phyloP scores from a whole-genome alignment of 768 basidiomycete genomes.

The Suillus sp. region DNA sequence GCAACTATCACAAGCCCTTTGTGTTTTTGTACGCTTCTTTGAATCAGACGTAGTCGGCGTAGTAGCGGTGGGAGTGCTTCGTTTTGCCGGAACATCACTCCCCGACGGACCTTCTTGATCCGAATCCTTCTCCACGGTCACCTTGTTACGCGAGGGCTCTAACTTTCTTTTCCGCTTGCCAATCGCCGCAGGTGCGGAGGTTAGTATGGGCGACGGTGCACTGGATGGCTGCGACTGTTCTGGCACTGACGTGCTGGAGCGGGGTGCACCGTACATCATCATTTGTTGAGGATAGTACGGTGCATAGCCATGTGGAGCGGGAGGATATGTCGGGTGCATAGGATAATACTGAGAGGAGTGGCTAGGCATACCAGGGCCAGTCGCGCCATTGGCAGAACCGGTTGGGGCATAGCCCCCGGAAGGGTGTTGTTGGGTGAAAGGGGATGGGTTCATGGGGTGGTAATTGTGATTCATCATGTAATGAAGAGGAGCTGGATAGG shows the following conservation, averaged over 20 bases:
- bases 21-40: conserved; percentile 91
- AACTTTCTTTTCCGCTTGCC: conserved; percentile 70
- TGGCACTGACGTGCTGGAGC: conserved; percentile 38
- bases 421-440: conserved; percentile 43
- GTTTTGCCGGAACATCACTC: conserved; percentile 43
- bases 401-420: conserved; percentile 38
- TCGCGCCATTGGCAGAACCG: conserved; percentile 41
- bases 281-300: conserved; percentile 62
- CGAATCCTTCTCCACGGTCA: conserved; percentile 47
- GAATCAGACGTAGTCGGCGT: conserved; percentile 47
- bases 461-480: conserved; percentile 74
- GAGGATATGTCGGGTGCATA: conserved; percentile 55
- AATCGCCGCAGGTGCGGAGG: conserved; percentile 33
- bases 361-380: conserved; percentile 40
- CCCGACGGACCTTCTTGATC: conserved; percentile 65
- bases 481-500: conserved; percentile 56
- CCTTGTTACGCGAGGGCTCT: conserved; percentile 39
- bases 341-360: conserved; percentile 56
- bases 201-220: conserved; percentile 35
- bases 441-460: conserved; percentile 55
- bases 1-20: conserved; percentile 91
- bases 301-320: conserved; percentile 44
- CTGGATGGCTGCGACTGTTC: conserved; percentile 36
- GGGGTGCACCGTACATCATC: conserved; percentile 64
- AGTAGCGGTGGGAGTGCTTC: conserved; percentile 30